A percentile compares a stretch with the other conserved stretches of the same genome.
phyloP scores from a whole-genome alignment of 1,284 basidiomycete genomes.

The Exobasidium cylindrosporum region DNA sequence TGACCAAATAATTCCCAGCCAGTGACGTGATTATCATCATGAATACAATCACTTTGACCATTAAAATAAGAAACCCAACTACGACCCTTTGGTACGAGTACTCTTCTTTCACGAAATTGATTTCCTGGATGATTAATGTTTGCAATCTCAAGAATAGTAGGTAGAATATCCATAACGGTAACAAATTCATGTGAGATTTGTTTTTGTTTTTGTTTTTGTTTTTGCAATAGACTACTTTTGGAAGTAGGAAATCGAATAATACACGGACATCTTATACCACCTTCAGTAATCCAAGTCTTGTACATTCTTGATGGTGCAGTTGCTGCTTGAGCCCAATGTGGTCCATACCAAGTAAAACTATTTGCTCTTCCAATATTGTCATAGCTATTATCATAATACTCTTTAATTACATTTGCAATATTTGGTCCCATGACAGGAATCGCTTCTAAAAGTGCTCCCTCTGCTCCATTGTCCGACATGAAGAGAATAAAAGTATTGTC shows the following conservation, averaged over 20 bases:
- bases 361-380: slow-evolving; percentile 40
- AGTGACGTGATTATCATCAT: slow-evolving; percentile 20
- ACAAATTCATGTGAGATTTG: slow-evolving; percentile 28
- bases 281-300: slow-evolving; percentile 48
- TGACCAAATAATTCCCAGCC: slow-evolving; percentile 39
- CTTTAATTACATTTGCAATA: slow-evolving; percentile 24
- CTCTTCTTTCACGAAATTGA: slow-evolving; percentile 12
- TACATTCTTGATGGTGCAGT: slow-evolving; percentile 50
- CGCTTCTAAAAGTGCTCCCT: slow-evolving; percentile 45
- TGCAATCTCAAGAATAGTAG: slow-evolving; percentile 51
- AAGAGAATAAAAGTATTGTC: slow-evolving; percentile 55
- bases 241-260: slow-evolving; percentile 28
- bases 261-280: slow-evolving; percentile 47
- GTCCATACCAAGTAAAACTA: slow-evolving; percentile 42
- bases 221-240: not conserved
- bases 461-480: slow-evolving; percentile 53
- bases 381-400: slow-evolving; percentile 37
- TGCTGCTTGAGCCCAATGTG: slow-evolving; percentile 47
- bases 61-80: slow-evolving; percentile 24
- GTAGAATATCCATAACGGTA: slow-evolving; percentile 54
- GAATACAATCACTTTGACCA: slow-evolving; percentile 9
- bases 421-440: slow-evolving; percentile 28
- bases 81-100: slow-evolving; percentile 16
- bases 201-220: slow-evolving; percentile 5
- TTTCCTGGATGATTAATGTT: slow-evolving; percentile 21